Evolutionary conservation across 2,329 filamentous ascomycete species (phyloP).

Genomic region (Akanthomyces uredinophilus): DNA sequence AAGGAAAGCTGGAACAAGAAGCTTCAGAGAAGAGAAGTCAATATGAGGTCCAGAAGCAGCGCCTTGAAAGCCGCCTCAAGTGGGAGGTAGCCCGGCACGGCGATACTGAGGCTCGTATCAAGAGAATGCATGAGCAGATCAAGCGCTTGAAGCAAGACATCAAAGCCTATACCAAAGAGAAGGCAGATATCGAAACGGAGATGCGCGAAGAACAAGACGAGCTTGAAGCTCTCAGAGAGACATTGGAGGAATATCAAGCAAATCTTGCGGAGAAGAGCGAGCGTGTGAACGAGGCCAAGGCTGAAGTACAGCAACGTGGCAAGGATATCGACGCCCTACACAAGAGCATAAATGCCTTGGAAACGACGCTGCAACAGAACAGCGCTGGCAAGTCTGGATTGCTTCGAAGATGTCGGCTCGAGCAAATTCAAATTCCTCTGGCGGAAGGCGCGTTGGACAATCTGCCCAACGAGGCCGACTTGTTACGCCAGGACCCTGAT

Average conservation of each 20-base stretch:
- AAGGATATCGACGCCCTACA: constrained; percentile 72
- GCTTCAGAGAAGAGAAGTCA: constrained; percentile 79
- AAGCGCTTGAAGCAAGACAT: constrained; percentile 65
- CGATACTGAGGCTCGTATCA: constrained; percentile 63
- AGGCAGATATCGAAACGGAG: constrained; percentile 66
- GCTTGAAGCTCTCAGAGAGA: constrained; percentile 68
- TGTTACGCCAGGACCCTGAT: constrained; percentile 73
- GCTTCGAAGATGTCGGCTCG: constrained; percentile 84
- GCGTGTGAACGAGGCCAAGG: constrained; percentile 70
- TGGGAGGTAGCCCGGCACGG: constrained; percentile 50
- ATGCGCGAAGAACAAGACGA: constrained; percentile 70
- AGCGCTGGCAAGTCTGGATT: constrained; percentile 78
- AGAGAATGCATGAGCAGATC: constrained; percentile 60
- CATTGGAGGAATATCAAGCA: constrained; percentile 62
- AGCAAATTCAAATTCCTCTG: constrained; percentile 85
- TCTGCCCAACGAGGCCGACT: constrained; percentile 79
- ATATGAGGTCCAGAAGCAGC: constrained; percentile 78
- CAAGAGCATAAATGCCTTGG: constrained; percentile 75
- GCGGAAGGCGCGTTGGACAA: constrained; percentile 71
- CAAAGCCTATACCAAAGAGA: constrained; percentile 64
- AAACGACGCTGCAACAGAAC: constrained; percentile 80
- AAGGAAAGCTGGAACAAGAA: constrained; percentile 88
- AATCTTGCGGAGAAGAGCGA: constrained; percentile 66
- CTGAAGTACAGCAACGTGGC: constrained; percentile 75
- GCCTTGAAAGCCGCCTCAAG: constrained; percentile 57